Base-by-base conservation (phyloP, 1,139 yeast genomes). In the Nadsonia commutata region DNA sequence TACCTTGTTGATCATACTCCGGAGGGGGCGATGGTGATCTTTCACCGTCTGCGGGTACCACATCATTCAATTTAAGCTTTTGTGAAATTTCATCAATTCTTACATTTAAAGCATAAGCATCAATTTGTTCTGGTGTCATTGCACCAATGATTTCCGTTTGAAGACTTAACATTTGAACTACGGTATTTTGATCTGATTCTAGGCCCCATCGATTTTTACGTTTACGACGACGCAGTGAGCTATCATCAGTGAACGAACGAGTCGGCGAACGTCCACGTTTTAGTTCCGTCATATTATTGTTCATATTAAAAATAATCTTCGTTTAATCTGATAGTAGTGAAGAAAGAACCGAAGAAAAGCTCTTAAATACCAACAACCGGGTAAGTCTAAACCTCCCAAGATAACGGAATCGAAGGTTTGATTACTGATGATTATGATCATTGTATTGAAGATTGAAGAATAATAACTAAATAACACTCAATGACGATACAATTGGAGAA, bases 11-110 rank as follows among this genome's bases (percentile, higher is more conserved):
- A 62, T 93, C 97, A 60, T 90, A 93, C 49, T 74, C 76, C 1
- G 98, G 98, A 5, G 96, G 90, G 0, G 98, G 97, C 3, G 95
- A 83, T 0, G 90, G 88, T 1, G 93, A 85, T 33, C 68, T 49
- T 22, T 58, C 66, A 20, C 56, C 54, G 18, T 59, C 62, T 2
- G 50, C 51, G 2, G 68, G 67, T 3, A 61, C 61, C 13, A 64
- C 62, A 39, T 73, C 76, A 40, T 68, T 66, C 19, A 69, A 67
- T 20, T 72, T 66, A 37, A 81, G 67, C 49, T 73, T 74, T n/a
- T 76, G 67, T 1, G 75, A 66, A 43, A 88, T 78, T 58, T 90
- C 97, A 51, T 84, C 88, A 36, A 88, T 76, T 45, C 97, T 66
- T 52, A 78, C 74, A 49, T 74, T 68, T 41, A 78, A 71, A 46